These are phyloP conservation scores for Gentiana straminea DNA, from an alignment of 257 asterid species.

Conservation along the genomic window DNA sequence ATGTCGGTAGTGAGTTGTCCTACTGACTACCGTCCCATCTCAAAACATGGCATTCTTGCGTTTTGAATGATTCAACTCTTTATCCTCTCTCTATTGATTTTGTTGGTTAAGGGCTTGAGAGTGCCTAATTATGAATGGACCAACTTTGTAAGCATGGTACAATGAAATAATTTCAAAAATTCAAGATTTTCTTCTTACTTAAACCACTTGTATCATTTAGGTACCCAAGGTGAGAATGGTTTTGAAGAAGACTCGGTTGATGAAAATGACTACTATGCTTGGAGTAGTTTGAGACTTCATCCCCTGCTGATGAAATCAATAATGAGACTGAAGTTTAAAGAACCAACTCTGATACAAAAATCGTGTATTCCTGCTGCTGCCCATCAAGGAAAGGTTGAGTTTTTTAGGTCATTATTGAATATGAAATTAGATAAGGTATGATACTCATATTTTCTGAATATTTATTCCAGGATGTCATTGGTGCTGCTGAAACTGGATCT, in stretches of 20 bases:
- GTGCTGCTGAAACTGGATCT: slow-evolving; percentile 99
- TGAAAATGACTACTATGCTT: slow-evolving; percentile 63
- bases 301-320: slow-evolving; percentile 78
- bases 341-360: slow-evolving; percentile 89
- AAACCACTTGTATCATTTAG: slow-evolving; percentile 16
- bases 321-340: slow-evolving; percentile 66
- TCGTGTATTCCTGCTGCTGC: slow-evolving; percentile 95
- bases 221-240: slow-evolving; percentile 22
- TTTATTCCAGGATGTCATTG: slow-evolving; percentile 78
- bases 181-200: too few species aligned
- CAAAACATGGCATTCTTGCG: too few species aligned
- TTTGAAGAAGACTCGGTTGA: slow-evolving; percentile 47
- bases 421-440: neutral
- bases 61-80: too few species aligned
- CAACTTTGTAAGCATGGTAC: too few species aligned
- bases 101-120: too few species aligned
- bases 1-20: too few species aligned
- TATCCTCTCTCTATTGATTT: too few species aligned
- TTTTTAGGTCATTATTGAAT: slow-evolving; percentile 9
- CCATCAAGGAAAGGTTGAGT: slow-evolving; percentile 92
- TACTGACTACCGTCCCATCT: too few species aligned
- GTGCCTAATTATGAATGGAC: too few species aligned
- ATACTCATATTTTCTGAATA: slow-evolving; percentile 18
- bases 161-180: too few species aligned
- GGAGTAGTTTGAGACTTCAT: slow-evolving; percentile 94